Conservation (phyloP, 164 flowering plant genomes). For the Aristolochia fimbriata region DNA sequence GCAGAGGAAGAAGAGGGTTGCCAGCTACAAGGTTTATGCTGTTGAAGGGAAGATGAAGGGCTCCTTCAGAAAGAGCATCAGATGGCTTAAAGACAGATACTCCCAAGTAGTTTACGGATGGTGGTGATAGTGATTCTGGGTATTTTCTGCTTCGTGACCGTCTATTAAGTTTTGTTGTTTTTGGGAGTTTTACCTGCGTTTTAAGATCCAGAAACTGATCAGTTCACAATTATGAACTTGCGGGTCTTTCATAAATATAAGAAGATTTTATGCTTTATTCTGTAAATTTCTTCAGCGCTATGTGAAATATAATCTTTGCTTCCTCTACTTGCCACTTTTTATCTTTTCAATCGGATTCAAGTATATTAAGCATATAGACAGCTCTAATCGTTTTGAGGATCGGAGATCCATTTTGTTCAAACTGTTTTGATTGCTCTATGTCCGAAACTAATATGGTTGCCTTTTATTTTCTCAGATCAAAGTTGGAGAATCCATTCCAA, state of each 20-base stretch:
- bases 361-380: too few relatives aligned
- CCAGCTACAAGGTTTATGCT: conserved; percentile 36
- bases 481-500: too few relatives aligned
- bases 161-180: neutral
- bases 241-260: conserved; percentile 1
- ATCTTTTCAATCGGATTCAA: neutral
- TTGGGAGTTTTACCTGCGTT: neutral
- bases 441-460: too few relatives aligned
- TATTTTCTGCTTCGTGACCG: neutral
- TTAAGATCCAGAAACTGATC: conserved; percentile 2
- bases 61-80: conserved; percentile 33
- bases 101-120: conserved; percentile 21
- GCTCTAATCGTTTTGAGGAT: too few relatives aligned
- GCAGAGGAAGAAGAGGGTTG: conserved; percentile 39
- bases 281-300: neutral
- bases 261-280: neutral
- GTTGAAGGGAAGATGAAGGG: conserved; percentile 42
- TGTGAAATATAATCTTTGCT: neutral
- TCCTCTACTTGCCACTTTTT: neutral
- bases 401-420: too few relatives aligned
- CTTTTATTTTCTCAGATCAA: too few relatives aligned
- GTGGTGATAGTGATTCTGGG: conserved; percentile 41
- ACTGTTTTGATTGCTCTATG: too few relatives aligned
- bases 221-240: neutral
- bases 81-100: conserved; percentile 37